Evolutionary conservation across 2,329 filamentous ascomycete species (phyloP).

Genomic region (Claviceps sp.): DNA sequence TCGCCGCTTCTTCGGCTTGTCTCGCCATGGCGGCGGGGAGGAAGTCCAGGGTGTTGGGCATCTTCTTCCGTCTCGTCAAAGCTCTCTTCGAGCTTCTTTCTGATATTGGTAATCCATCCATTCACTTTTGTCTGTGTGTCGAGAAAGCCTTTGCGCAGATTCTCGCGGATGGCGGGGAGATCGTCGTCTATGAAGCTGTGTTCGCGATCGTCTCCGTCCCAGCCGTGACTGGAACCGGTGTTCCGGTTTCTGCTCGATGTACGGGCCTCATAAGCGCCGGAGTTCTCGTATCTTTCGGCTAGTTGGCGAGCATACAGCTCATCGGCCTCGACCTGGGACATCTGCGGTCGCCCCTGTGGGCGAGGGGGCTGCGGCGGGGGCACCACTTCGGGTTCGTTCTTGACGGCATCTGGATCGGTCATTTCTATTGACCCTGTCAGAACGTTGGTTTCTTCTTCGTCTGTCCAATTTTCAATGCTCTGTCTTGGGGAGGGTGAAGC

Average conservation of each 20-base stretch:
- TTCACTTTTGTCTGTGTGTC: constrained; percentile 92
- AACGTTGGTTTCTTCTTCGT: too few species aligned
- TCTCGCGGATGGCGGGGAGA: constrained; percentile 82
- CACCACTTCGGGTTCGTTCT: constrained; percentile 40
- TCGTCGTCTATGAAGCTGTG: constrained; percentile 95
- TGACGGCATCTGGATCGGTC: constrained; percentile 61
- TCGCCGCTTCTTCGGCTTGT: constrained; percentile 64
- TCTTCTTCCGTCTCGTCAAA: constrained; percentile 54
- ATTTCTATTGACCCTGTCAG: constrained; percentile 39
- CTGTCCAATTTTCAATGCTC: not conserved
- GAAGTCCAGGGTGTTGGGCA: constrained; percentile 17
- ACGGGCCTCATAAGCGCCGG: constrained; percentile 42
- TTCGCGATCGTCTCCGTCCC: constrained; percentile 50
- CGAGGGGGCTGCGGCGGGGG: constrained; percentile 69
- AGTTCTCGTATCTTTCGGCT: constrained; percentile 73
- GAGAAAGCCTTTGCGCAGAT: constrained; percentile 83
- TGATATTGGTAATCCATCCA: constrained; percentile 79
- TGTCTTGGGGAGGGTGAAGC: not conserved
- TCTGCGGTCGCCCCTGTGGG: constrained; percentile 47
- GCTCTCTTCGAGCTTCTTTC: constrained; percentile 87
- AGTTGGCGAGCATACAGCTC: constrained; percentile 86
- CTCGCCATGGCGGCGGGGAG: constrained; percentile 42
- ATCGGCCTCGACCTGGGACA: constrained; percentile 78
- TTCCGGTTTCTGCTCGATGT: constrained; percentile 31
- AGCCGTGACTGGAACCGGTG: constrained; percentile 26